Evolutionary conservation across 805 yeast genomes (phyloP).

Genomic region (Saccharomycopsis malanga): DNA sequence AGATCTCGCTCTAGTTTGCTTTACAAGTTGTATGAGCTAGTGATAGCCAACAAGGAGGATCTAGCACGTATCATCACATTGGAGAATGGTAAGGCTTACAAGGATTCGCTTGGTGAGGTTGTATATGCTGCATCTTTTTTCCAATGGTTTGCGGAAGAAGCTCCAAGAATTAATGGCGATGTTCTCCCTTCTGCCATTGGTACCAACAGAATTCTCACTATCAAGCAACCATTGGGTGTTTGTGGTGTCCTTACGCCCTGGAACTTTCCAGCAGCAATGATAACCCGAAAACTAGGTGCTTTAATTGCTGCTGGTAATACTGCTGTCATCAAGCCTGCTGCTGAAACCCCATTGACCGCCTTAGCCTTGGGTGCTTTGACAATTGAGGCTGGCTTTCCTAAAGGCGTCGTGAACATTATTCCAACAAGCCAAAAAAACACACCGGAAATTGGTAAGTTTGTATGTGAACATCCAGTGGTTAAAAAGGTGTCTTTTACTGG

Average conservation of each 20-base stretch:
- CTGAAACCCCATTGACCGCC: constrained; percentile 69
- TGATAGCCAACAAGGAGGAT: constrained; percentile 54
- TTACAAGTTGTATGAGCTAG: constrained; percentile 43
- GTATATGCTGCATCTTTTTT: constrained; percentile 59
- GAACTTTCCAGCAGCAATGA: constrained; percentile 82
- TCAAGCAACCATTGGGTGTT: constrained; percentile 75
- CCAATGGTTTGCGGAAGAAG: constrained; percentile 79
- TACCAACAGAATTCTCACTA: constrained; percentile 44
- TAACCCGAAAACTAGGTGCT: constrained; percentile 66
- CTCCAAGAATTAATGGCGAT: constrained; percentile 66
- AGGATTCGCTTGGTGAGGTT: constrained; percentile 70
- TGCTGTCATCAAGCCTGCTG: constrained; percentile 68
- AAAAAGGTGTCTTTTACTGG: constrained; percentile 74
- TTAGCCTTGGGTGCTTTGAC: constrained; percentile 57
- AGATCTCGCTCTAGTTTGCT: constrained; percentile 51
- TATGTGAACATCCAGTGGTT: constrained; percentile 50
- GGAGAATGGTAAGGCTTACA: constrained; percentile 70
- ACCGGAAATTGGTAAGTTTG: constrained; percentile 44
- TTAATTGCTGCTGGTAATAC: constrained; percentile 79
- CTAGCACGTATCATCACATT: constrained; percentile 55
- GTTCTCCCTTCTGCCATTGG: constrained; percentile 48
- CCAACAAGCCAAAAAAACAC: constrained; percentile 36
- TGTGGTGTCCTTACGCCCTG: constrained; percentile 77
- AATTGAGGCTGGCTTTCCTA: constrained; percentile 63
- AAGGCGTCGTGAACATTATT: constrained; percentile 60